A percentile compares a stretch with the other conserved stretches of the same genome.
Evolutionary conservation across 129 eudicot genomes (phyloP).

Genomic region (Heracleum sosnowskyi): DNA sequence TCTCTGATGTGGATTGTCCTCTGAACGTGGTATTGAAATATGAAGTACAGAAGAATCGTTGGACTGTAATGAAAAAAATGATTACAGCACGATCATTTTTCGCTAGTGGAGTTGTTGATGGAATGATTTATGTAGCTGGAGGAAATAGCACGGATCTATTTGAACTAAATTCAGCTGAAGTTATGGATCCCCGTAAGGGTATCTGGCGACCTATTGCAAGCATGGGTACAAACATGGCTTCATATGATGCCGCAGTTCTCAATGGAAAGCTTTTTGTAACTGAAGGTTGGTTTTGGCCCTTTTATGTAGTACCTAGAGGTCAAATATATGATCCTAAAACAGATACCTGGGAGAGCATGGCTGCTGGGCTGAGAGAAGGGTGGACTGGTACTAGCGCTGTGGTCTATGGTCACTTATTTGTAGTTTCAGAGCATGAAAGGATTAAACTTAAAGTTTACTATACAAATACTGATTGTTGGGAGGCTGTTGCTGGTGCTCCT

Average conservation of each 20-base stretch:
- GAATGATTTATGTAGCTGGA: slow-evolving; percentile 82
- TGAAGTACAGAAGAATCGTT: slow-evolving; percentile 59
- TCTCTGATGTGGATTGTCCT: slow-evolving; percentile 84
- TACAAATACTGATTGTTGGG: slow-evolving; percentile 57
- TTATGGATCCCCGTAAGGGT: slow-evolving; percentile 64
- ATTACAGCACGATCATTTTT: slow-evolving; percentile 71
- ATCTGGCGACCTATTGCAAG: slow-evolving; percentile 62
- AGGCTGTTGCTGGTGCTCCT: slow-evolving; percentile 61
- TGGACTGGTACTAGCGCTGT: slow-evolving; percentile 95
- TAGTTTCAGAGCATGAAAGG: slow-evolving; percentile 87
- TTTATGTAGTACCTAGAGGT: slow-evolving; percentile 81
- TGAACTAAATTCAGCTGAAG: slow-evolving; percentile 84
- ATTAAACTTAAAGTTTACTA: slow-evolving; percentile 82
- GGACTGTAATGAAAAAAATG: slow-evolving; percentile 90
- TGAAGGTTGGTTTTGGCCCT: slow-evolving; percentile 99
- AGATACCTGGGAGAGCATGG: slow-evolving; percentile 77
- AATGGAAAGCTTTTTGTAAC: slow-evolving; percentile 81
- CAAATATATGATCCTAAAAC: slow-evolving; percentile 78
- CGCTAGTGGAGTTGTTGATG: slow-evolving; percentile 78
- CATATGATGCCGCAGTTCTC: slow-evolving; percentile 76
- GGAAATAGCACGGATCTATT: slow-evolving; percentile 78
- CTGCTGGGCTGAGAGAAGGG: slow-evolving; percentile 82
- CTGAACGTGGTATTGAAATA: slow-evolving; percentile 77
- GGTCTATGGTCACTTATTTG: slow-evolving; percentile 58
- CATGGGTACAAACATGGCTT: slow-evolving; percentile 74